phyloP scores from a whole-genome alignment of 768 basidiomycete genomes.

The Leccinellum rugosiceps region DNA sequence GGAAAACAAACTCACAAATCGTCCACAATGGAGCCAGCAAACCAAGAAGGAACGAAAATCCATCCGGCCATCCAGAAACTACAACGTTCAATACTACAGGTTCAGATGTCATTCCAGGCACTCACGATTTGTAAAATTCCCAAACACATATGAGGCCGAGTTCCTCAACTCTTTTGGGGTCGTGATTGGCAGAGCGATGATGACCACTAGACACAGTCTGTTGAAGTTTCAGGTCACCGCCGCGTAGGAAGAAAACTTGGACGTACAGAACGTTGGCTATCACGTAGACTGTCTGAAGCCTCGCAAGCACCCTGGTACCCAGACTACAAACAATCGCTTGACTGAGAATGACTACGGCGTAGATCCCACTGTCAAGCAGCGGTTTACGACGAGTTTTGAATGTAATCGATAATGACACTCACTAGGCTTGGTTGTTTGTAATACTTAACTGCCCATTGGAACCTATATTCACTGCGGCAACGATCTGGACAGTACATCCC shows the following conservation, averaged over 20 bases:
- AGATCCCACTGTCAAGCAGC: conserved; percentile 52
- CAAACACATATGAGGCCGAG: conserved; percentile 55
- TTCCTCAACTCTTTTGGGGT: conserved; percentile 61
- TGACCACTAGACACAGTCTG: conserved; percentile 16
- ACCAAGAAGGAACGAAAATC: conserved; percentile 45
- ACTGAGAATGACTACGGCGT: conserved; percentile 52
- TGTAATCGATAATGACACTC: conserved; percentile 30
- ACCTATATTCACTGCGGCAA: conserved; percentile 63
- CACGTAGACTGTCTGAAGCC: conserved; percentile 55
- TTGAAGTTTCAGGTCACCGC: background rate
- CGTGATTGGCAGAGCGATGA: conserved; percentile 62
- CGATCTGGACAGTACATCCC: conserved; percentile 59
- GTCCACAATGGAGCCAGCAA: conserved; percentile 48
- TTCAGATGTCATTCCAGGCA: background rate
- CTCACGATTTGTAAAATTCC: conserved; percentile 56
- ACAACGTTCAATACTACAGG: background rate
- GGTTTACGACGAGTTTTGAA: conserved; percentile 37
- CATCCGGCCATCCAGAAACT: conserved; percentile 43
- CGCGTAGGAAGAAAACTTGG: background rate
- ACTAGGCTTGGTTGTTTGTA: conserved; percentile 44
- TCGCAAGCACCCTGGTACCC: conserved; percentile 59
- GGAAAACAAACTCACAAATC: conserved; percentile 29
- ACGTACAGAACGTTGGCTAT: conserved; percentile 38
- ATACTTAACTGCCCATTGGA: conserved; percentile 32
- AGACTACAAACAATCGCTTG: conserved; percentile 65